Percentiles rank a stretch among this genome's conserved stretches.
phyloP scores from a whole-genome alignment of 1,284 basidiomycete species.

The Boletus semigastroideus region DNA sequence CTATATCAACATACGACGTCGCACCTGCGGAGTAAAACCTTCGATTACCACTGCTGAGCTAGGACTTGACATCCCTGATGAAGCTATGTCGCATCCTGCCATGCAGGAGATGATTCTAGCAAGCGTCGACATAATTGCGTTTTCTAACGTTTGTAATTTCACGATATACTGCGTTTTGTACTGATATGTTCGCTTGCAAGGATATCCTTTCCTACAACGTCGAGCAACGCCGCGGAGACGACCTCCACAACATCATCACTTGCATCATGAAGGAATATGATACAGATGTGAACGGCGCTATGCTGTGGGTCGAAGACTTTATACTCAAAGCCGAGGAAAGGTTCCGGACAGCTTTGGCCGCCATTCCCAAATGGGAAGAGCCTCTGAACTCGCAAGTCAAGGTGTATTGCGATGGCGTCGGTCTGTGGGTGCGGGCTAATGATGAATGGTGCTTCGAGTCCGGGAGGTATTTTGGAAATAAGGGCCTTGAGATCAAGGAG shows the following conservation, averaged over 20 bases:
- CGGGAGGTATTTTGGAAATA: no score
- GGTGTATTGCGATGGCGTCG: no score
- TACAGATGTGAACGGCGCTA: slow-evolving; percentile 31
- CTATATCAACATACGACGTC: slow-evolving; percentile 26
- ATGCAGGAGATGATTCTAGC: slow-evolving; percentile 17
- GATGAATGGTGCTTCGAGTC: no score
- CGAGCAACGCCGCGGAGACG: neutral
- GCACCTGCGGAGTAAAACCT: slow-evolving; percentile 8
- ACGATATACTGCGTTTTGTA: neutral
- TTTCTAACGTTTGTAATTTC: neutral
- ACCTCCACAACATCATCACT: neutral
- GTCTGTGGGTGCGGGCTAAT: no score
- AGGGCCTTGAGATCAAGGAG: no score
- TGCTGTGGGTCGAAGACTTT: slow-evolving; percentile 33
- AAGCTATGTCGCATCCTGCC: slow-evolving; percentile 17
- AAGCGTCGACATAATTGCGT: neutral
- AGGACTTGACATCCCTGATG: slow-evolving; percentile 19
- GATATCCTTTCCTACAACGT: neutral
- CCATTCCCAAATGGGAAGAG: no score
- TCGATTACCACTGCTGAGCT: slow-evolving; percentile 8
- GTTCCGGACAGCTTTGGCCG: no score
- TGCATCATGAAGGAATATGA: neutral
- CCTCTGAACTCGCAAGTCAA: no score
- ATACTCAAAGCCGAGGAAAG: neutral
- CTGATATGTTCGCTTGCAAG: neutral